Conservation (phyloP, 106 monocot genomes). For the Dioscorea zingiberensis region DNA sequence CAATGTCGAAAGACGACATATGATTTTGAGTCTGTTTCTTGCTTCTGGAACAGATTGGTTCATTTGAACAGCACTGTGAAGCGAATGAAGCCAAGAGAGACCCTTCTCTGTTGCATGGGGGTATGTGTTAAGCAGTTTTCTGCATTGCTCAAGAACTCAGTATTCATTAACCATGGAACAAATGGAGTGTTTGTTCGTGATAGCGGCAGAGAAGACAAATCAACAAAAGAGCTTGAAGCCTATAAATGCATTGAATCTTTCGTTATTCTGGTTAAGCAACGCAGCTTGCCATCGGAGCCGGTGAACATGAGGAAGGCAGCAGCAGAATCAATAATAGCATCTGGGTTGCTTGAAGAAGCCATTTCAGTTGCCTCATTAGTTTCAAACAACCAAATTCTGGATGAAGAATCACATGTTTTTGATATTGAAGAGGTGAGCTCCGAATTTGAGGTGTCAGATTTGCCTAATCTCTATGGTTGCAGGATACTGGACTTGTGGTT, state of each 20-base stretch:
- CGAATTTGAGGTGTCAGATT: slow-evolving; percentile 9
- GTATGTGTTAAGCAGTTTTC: slow-evolving; percentile 61
- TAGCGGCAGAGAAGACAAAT: not conserved
- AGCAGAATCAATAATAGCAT: slow-evolving; percentile 74
- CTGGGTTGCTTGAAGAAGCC: slow-evolving; percentile 60
- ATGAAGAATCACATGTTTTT: not conserved
- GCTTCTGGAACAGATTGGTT: slow-evolving; percentile 80
- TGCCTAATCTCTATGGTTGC: slow-evolving; percentile 33
- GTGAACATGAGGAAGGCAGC: slow-evolving; percentile 81
- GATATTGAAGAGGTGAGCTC: slow-evolving; percentile 13
- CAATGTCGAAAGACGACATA: not conserved
- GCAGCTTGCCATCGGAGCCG: slow-evolving; percentile 67
- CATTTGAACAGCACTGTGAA: slow-evolving; percentile 38
- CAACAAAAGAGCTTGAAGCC: slow-evolving; percentile 15
- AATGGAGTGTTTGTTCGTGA: slow-evolving; percentile 3
- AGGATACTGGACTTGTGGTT: slow-evolving; percentile 80
- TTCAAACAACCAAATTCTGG: slow-evolving; percentile 20
- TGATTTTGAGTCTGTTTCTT: slow-evolving; percentile 31
- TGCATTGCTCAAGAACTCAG: slow-evolving; percentile 17
- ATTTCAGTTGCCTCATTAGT: slow-evolving; percentile 30
- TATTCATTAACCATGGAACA: slow-evolving; percentile 8
- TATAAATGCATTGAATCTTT: slow-evolving; percentile 42
- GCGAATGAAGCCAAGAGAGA: slow-evolving; percentile 59
- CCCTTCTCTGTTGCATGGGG: slow-evolving; percentile 79
- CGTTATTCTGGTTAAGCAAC: slow-evolving; percentile 46